Evolutionary conservation across 176 grass and related monocot genomes (phyloP), one percentile per base, ranked within the genome.

Genomic region (Neostapfia colusana): DNA sequence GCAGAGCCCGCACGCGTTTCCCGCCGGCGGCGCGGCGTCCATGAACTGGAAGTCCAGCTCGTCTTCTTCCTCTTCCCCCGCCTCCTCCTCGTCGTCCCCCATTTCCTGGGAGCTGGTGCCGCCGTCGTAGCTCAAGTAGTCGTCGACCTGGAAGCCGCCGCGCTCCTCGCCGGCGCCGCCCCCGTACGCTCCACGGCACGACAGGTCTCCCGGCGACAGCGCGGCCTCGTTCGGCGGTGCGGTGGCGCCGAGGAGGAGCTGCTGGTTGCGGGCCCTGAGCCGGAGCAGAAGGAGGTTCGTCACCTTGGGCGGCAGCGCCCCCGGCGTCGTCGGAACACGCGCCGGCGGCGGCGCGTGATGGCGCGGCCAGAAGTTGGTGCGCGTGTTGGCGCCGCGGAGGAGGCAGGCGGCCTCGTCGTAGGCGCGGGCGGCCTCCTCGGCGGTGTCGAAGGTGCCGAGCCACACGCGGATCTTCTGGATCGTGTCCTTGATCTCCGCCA

Each of bases 401-500:
- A 97, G 90, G 72, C 88, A 93, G 21, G 94, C 90, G 15, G 93
- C 93, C 84, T 87, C 84, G 69, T 90, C 88, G 75, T 90, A 90
- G 48, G 88, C 88, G 7, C 84, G 62, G 11, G 88, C 88, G 55
- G 88, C 88, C 13, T 31, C 84, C 80, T 83, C 75, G 8, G 80
- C 88, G 0, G 70, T 90, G 64, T 76, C 70, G 79, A 90, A 90
- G 64, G 88, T 90, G 49, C 84, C 84, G 4, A 90, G 80, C 84
- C 88, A 90, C 46, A 87, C 84, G 0, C 88, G 88, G 45, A 97
- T 97, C 78, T 97, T 97, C 40, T 97, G 91, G 27, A 88, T 93
- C 21, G 90, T 97, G 61, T 93, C 93, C 81, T 93, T 97, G 78
- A 97, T 97, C 85, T 97, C 91, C 45, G 91, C 90, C 65, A 97